phyloP scores from a whole-genome alignment of 2,329 filamentous ascomycete genomes.

The Aspergillus sp. region DNA sequence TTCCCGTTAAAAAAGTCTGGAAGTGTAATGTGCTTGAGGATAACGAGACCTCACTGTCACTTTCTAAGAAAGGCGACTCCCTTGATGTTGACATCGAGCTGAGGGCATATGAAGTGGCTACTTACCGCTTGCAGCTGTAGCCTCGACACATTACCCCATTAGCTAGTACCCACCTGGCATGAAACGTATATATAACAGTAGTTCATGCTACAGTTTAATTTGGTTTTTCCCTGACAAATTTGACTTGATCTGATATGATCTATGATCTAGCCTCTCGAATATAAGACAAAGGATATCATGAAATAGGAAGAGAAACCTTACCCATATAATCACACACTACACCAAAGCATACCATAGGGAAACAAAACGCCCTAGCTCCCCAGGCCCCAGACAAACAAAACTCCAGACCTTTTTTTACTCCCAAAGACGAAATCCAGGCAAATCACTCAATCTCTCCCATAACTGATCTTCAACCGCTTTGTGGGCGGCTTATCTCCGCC shows the following conservation, averaged over 20 bases:
- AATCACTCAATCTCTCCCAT: constrained; percentile 40
- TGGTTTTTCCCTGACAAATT: too few species aligned
- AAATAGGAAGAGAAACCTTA: not conserved
- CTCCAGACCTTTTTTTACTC: constrained; percentile 5
- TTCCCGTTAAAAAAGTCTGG: constrained; percentile 72
- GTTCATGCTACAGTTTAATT: not conserved
- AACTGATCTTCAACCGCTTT: constrained; percentile 48
- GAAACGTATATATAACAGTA: not conserved
- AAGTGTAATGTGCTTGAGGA: constrained; percentile 91
- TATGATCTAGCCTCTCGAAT: not conserved
- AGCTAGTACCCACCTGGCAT: not conserved
- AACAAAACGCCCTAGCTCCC: not conserved
- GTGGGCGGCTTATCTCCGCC: constrained; percentile 37
- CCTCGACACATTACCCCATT: not conserved
- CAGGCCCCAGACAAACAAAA: constrained; percentile 3
- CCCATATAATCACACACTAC: not conserved
- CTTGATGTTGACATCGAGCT: constrained; percentile 62
- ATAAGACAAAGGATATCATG: constrained; percentile 10
- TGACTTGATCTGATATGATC: not conserved
- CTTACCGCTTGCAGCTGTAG: constrained; percentile 66
- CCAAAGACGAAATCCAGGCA: constrained; percentile 2
- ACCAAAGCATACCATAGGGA: not conserved
- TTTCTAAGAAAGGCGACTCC: constrained; percentile 39
- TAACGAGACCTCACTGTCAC: constrained; percentile 65
- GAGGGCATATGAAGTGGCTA: constrained; percentile 82